These are phyloP conservation scores for Fusarium piperis DNA, from an alignment of 2,329 filamentous ascomycete species.

Conservation along the genomic window DNA sequence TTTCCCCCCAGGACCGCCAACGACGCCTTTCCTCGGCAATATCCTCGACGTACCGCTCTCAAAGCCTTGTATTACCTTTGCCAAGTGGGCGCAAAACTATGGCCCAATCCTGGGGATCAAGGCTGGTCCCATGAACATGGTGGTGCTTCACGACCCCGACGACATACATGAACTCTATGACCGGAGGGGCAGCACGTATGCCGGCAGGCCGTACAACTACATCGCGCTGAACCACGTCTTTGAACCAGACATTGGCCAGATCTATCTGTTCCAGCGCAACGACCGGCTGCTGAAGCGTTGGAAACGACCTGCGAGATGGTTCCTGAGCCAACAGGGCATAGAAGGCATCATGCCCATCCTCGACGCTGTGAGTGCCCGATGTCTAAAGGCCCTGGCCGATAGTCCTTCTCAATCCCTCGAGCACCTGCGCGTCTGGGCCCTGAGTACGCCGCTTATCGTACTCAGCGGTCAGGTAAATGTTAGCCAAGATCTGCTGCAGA, in stretches of 20 bases:
- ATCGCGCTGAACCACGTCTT: conserved; percentile 43
- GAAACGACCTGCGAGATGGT: conserved; percentile 30
- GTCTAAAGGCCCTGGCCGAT: conserved; percentile 29
- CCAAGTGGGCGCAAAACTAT: conserved; percentile 48
- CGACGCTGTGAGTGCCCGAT: conserved; percentile 32
- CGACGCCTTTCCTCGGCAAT: conserved; percentile 39
- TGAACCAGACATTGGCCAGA: conserved; percentile 35
- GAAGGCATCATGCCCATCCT: conserved; percentile 24
- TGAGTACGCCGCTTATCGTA: conserved; percentile 39
- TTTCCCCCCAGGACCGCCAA: conserved; percentile 19
- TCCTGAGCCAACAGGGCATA: conserved; percentile 36
- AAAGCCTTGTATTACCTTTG: conserved; percentile 40
- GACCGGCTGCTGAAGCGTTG: conserved; percentile 33
- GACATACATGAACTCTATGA: conserved; percentile 51
- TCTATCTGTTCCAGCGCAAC: conserved; percentile 36
- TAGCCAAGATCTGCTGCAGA: conserved; percentile 12
- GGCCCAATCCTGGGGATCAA: conserved; percentile 48
- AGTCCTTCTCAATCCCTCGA: conserved; percentile 20
- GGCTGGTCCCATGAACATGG: conserved; percentile 44
- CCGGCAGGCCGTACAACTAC: conserved; percentile 47
- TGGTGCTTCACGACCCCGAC: conserved; percentile 47
- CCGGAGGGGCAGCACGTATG: conserved; percentile 50
- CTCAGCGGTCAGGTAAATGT: conserved; percentile 36
- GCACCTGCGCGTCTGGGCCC: conserved; percentile 36
- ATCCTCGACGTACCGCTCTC: conserved; percentile 38